Evolutionary conservation across 148 eudicot species (phyloP).

Genomic region (Fagopyrum homotropicum): DNA sequence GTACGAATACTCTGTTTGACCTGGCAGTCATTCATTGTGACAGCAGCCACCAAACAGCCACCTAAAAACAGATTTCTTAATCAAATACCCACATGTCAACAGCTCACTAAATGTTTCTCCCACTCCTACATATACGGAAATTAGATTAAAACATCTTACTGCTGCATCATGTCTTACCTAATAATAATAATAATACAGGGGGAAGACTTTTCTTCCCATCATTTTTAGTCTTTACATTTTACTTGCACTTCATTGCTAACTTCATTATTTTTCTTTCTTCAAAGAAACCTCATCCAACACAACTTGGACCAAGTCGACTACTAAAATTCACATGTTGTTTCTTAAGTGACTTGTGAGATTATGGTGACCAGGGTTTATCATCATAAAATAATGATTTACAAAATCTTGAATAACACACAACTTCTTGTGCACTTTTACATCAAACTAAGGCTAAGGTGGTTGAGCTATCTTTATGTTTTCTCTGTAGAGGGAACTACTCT

Average conservation of each 20-base stretch:
- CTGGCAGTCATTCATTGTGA: not conserved
- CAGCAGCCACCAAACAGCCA: not conserved
- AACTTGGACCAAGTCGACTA: too few species aligned
- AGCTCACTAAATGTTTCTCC: not conserved
- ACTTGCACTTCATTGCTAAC: not conserved
- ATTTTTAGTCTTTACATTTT: not conserved
- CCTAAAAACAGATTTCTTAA: not conserved
- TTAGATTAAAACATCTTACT: not conserved
- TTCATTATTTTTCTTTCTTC: too few species aligned
- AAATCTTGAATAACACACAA: not conserved
- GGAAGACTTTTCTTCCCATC: too few species aligned
- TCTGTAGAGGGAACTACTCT: not conserved
- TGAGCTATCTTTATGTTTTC: conserved; percentile 9
- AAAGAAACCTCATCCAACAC: too few species aligned
- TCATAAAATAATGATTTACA: too few species aligned
- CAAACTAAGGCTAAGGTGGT: not conserved
- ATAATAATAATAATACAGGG: too few species aligned
- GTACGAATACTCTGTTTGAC: not conserved
- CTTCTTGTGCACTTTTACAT: not conserved
- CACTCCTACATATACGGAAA: not conserved
- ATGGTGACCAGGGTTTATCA: too few species aligned
- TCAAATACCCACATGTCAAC: conserved; percentile 9
- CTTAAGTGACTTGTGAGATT: too few species aligned
- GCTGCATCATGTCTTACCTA: too few species aligned
- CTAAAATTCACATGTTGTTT: too few species aligned